A percentile compares a stretch with the other conserved stretches of the same genome.
These are phyloP conservation scores for Crucihimalaya himalaica DNA, from an alignment of 345 rosid genomes.

Conservation along the genomic window DNA sequence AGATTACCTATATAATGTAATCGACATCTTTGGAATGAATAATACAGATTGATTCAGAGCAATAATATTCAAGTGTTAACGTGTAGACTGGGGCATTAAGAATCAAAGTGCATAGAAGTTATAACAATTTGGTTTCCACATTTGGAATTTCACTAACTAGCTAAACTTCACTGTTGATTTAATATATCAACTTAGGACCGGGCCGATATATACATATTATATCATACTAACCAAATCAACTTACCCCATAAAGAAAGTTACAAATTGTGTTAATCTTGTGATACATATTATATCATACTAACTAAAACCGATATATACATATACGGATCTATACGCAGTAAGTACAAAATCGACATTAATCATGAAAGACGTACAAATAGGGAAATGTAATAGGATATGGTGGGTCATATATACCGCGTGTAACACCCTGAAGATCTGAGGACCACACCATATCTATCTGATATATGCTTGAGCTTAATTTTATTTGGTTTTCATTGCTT, in stretches of 20 bases:
- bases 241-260: neutral
- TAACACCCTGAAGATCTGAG: constrained; percentile 3
- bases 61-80: no score
- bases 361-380: neutral
- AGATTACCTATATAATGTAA: no score
- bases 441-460: neutral
- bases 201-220: no score
- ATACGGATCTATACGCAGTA: neutral
- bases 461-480: neutral
- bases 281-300: neutral
- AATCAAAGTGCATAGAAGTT: neutral
- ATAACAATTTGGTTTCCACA: neutral
- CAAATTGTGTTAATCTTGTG: neutral
- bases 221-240: no score
- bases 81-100: neutral
- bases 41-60: no score
- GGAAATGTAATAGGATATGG: constrained; percentile 16
- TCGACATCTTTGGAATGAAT: no score
- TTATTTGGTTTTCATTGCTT: neutral
- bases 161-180: neutral
- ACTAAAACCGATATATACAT: neutral
- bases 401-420: constrained; percentile 13
- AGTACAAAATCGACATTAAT: constrained; percentile 4
- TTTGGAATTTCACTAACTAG: neutral
- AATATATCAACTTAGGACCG: neutral